Conservation (phyloP, 1,284 basidiomycete species). For the Apiotrichum gracile region DNA sequence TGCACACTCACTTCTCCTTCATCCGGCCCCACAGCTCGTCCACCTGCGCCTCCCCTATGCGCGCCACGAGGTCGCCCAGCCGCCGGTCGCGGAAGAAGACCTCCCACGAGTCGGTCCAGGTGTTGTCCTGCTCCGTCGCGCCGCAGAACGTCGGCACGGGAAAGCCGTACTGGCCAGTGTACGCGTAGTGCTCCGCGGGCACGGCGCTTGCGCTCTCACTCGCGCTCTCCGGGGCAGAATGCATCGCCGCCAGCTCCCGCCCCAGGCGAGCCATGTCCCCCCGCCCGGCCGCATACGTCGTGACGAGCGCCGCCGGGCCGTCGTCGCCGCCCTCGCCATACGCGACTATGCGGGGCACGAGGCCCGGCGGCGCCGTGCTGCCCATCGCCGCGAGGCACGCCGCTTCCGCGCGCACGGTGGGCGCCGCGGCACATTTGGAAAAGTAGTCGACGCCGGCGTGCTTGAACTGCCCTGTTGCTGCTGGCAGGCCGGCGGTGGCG, state of each 20-base stretch:
- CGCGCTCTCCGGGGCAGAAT: conserved; percentile 40
- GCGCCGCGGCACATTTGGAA: no score
- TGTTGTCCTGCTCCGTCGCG: conserved; percentile 65
- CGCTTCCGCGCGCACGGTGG: conserved; percentile 65
- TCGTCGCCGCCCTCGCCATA: conserved; percentile 49
- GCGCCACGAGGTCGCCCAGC: conserved; percentile 56
- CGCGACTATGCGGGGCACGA: conserved; percentile 61
- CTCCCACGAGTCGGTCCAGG: conserved; percentile 67
- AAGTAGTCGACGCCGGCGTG: conserved; percentile 16
- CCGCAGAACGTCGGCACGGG: conserved; percentile 73
- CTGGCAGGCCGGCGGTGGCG: conserved; percentile 12
- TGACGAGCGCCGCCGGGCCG: conserved; percentile 57
- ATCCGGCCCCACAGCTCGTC: conserved; percentile 56
- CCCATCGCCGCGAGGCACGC: conserved; percentile 63
- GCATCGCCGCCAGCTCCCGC: conserved; percentile 56
- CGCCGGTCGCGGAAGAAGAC: conserved; percentile 58
- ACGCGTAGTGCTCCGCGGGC: no score
- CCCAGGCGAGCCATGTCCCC: conserved; percentile 38
- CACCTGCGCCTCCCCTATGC: conserved; percentile 51
- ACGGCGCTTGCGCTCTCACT: no score
- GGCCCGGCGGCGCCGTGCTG: conserved; percentile 56
- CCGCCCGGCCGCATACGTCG: conserved; percentile 30
- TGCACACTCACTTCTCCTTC: conserved; percentile 59
- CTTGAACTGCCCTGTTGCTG: conserved; percentile 6
- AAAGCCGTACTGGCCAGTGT: conserved; percentile 61